phyloP scores from a whole-genome alignment of 2,329 filamentous ascomycete genomes.

The Aspergillus pseudoterreus region DNA sequence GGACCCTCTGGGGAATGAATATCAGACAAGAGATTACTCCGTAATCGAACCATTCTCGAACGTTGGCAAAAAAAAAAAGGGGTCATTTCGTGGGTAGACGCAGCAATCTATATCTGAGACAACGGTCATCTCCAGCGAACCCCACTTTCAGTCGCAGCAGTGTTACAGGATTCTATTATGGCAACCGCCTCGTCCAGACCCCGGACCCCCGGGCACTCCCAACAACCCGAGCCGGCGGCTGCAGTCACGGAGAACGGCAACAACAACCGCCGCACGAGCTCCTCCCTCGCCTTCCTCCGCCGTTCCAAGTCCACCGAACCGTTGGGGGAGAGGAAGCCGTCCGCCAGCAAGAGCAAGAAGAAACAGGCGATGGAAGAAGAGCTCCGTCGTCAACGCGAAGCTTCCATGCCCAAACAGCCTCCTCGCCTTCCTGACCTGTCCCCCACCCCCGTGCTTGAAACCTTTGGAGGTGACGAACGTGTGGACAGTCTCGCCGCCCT shows the following conservation, averaged over 20 bases:
- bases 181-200: slow-evolving; percentile 32
- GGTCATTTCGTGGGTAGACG: background rate
- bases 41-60: too few species aligned
- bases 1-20: background rate
- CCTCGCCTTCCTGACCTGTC: slow-evolving; percentile 51
- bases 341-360: slow-evolving; percentile 33
- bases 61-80: too few species aligned
- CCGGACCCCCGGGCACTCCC: slow-evolving; percentile 31
- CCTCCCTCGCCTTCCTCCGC: slow-evolving; percentile 58
- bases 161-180: slow-evolving; percentile 27
- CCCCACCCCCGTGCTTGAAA: slow-evolving; percentile 49
- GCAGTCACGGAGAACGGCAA: slow-evolving; percentile 34
- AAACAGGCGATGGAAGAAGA: slow-evolving; percentile 47
- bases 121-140: slow-evolving; percentile 14
- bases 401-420: slow-evolving; percentile 54
- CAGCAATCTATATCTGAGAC: slow-evolving; percentile 20
- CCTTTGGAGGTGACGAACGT: slow-evolving; percentile 60
- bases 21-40: too few species aligned
- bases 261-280: slow-evolving; percentile 39
- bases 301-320: slow-evolving; percentile 64
- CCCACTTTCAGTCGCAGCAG: slow-evolving; percentile 17
- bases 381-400: slow-evolving; percentile 53
- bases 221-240: slow-evolving; percentile 31
- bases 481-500: slow-evolving; percentile 59
- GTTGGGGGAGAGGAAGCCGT: slow-evolving; percentile 52